phyloP scores from a whole-genome alignment of 75 land plant genomes.

The Sequoiadendron giganteum region DNA sequence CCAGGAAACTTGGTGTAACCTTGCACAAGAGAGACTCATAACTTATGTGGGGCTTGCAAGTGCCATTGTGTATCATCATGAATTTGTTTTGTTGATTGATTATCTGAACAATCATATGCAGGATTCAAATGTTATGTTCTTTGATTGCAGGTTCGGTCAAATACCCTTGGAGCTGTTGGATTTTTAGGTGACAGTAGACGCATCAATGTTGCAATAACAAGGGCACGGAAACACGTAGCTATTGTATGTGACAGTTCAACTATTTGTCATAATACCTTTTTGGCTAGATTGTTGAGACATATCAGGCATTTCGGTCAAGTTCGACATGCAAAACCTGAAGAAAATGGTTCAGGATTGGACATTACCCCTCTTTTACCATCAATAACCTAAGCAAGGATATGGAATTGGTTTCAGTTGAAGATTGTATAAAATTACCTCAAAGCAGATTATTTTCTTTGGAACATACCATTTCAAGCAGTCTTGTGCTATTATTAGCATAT shows the following conservation, averaged over 20 bases:
- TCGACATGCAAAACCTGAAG: constrained; percentile 55
- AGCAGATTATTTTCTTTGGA: not conserved
- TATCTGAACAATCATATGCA: not conserved
- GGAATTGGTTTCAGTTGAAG: not conserved
- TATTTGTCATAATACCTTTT: constrained; percentile 72
- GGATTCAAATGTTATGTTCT: not conserved
- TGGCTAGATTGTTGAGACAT: constrained; percentile 73
- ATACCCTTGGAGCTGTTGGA: constrained; percentile 82
- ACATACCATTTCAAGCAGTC: not conserved
- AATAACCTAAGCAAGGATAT: constrained; percentile 12
- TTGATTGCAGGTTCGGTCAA: constrained; percentile 78
- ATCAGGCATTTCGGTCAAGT: constrained; percentile 76
- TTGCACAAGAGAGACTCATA: not conserved
- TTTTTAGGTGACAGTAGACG: constrained; percentile 85
- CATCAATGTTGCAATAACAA: constrained; percentile 91
- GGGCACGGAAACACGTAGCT: constrained; percentile 89
- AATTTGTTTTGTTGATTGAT: not conserved
- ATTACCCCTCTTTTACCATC: constrained; percentile 52
- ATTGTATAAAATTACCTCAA: constrained; percentile 1
- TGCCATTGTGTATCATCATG: not conserved
- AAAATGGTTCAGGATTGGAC: constrained; percentile 41
- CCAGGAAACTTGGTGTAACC: not conserved
- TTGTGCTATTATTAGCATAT: not conserved
- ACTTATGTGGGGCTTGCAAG: not conserved
- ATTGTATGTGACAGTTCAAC: constrained; percentile 94